phyloP scores from a whole-genome alignment of 2,329 filamentous ascomycete species.

The Clonostachys byssicola region DNA sequence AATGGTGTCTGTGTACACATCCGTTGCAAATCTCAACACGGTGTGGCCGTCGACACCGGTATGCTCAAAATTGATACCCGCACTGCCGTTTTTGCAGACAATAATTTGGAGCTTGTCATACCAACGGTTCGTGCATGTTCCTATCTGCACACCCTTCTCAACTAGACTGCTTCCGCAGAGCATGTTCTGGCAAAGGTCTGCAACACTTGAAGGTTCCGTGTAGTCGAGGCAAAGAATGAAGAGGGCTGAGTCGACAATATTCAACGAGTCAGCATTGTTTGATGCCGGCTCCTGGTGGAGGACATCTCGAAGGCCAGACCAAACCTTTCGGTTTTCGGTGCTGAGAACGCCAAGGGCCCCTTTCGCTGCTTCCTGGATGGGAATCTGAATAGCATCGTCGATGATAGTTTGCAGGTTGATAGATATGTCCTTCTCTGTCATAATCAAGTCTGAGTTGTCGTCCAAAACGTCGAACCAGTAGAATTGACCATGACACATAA shows the following conservation, averaged over 20 bases:
- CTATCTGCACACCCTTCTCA: slow-evolving; percentile 89
- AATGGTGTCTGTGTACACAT: slow-evolving; percentile 96
- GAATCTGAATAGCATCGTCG: slow-evolving; percentile 83
- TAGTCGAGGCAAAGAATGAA: slow-evolving; percentile 93
- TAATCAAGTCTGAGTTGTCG: slow-evolving; percentile 90
- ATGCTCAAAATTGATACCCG: slow-evolving; percentile 98
- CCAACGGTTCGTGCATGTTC: slow-evolving; percentile 97
- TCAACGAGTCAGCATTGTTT: slow-evolving; percentile 94
- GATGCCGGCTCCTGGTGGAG: slow-evolving; percentile 81
- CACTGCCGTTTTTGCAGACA: slow-evolving; percentile 96
- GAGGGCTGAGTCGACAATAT: slow-evolving; percentile 89
- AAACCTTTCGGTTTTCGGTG: slow-evolving; percentile 93
- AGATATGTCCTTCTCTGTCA: slow-evolving; percentile 91
- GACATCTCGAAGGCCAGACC: slow-evolving; percentile 87
- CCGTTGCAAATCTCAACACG: slow-evolving; percentile 90
- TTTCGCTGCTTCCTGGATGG: slow-evolving; percentile 94
- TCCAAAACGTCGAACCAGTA: slow-evolving; percentile 99
- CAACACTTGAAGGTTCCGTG: slow-evolving; percentile 74
- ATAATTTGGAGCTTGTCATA: slow-evolving; percentile 99
- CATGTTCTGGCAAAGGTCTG: slow-evolving; percentile 96
- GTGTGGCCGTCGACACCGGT: slow-evolving; percentile 98
- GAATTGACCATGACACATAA: slow-evolving; percentile 91
- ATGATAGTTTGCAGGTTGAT: slow-evolving; percentile 90
- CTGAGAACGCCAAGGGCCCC: slow-evolving; percentile 88
- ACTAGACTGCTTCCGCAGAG: slow-evolving; percentile 92